Base-by-base conservation (phyloP, 305 asterid genomes). In the Solanum aculeatissimum region DNA sequence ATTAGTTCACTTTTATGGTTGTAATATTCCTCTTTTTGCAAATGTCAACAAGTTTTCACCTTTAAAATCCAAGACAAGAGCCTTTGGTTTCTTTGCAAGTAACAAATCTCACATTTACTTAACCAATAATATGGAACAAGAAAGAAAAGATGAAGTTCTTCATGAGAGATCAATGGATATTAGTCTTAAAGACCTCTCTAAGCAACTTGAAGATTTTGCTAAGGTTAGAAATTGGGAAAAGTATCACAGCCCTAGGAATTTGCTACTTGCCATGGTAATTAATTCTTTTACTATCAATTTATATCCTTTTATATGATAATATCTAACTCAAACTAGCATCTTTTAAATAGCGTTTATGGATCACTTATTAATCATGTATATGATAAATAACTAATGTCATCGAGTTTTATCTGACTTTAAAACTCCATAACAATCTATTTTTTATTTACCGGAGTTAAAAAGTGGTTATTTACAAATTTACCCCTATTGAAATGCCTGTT, bases 261-360 rank as follows among this genome's bases (percentile, higher is more conserved):
- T 91, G 80, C 92, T 91, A 45, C 94, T 91, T 85, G 93, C 94
- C 51, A 89, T 91, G 94, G 94, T 91, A 91, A 40, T 19, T 40
- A 89, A 38, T 74, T 29, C 29, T 60, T 6, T 42, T 38, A 11
- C 23, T 4, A 42, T 49, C 2, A 27, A 0, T 9, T 32, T 19
- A 21, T 58, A 21, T 23, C 15, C 15, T 74, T 74, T 9, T 0
- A 23, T 23, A 45, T 14, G 21, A 11, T 5, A 35, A 35, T 35
- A 35, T 35, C 5, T 35, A 1, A 35, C 40, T 71, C 3, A 70
- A 5, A 63, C 1, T 0, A 66, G 23, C 23, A 66, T 3, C 9
- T 65, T 66, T 3, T 3, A 65, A 0, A 66, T 35, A 35, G 1
- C 25, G 0, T 69, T 69, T 13, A 9, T 9, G 0, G 5, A 19